Evolutionary conservation across 2,329 filamentous ascomycete species (phyloP), one percentile per base, ranked within the genome.

Genomic region (Knoxdaviesia proteae): DNA sequence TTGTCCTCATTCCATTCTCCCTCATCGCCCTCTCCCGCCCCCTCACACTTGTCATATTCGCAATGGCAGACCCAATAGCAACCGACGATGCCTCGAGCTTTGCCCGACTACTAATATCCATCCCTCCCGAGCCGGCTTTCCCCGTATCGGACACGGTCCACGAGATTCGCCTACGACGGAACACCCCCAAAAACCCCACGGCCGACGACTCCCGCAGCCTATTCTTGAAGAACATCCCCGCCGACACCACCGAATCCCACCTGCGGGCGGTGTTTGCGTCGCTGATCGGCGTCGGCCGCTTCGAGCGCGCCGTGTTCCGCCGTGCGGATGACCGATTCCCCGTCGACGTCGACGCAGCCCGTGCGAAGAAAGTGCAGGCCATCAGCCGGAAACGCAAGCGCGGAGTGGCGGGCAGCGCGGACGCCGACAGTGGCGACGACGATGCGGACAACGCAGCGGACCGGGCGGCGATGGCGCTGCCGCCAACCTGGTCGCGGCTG

Each of bases 201-300:
- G 66, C 71, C 43, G 71, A 81, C 57, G 80, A 88, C 51, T 64
- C 74, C 10, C 77, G 87, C 51, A 86, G 82, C 47, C 68, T 98
- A 11, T 98, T 94, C 60, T 56, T 93, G n/a, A 81, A 87, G 48
- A 96, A 98, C 53, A 63, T 92, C 1, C 90, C 90, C 6, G 67
- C 80, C 48, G 87, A 94, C 55, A 78, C 84, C 46, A 92, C 84
- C 5, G 77, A 84, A 44, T 58, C 66, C 1, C 82, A 87, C 52
- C 68, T 96, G 37, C 77, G 84, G 38, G 67, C 76, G 37, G 62
- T 96, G 0, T 92, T 96, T 50, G 63, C 73, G 1, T 65, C 69
- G 1, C 71, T 92, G 10, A 68, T 94, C 0, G 80, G 83, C 6
- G 76, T 80, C 0, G 82, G 81, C 3, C 70, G 80, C 39, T 80